Evolutionary conservation across 2,329 filamentous ascomycete genomes (phyloP).

Genomic region (Periconia macrospinosa): DNA sequence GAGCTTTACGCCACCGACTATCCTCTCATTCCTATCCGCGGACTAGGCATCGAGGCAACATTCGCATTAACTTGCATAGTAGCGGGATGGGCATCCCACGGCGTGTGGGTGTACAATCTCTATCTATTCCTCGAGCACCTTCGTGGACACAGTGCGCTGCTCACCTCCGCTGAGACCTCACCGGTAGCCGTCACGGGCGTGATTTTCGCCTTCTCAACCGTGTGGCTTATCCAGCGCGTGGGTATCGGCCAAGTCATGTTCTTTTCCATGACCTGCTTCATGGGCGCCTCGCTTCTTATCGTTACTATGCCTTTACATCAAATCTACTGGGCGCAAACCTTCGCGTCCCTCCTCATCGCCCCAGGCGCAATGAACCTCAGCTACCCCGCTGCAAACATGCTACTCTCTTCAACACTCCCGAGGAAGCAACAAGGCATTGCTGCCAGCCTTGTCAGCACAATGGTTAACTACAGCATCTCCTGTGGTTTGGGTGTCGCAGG

Average conservation of each 20-base stretch:
- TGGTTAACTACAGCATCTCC: constrained; percentile 70
- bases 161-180: constrained; percentile 23
- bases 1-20: constrained; percentile 48
- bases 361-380: constrained; percentile 43
- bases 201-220: constrained; percentile 27
- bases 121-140: constrained; percentile 30
- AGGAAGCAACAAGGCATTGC: constrained; percentile 55
- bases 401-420: constrained; percentile 37
- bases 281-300: constrained; percentile 39
- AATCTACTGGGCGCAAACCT: constrained; percentile 46
- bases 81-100: constrained; percentile 40
- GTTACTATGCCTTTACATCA: constrained; percentile 42
- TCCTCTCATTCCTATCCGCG: constrained; percentile 61
- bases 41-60: constrained; percentile 49
- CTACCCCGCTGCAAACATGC: constrained; percentile 43
- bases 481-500: constrained; percentile 68
- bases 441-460: constrained; percentile 62
- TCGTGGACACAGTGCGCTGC: constrained; percentile 24
- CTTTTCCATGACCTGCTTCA: constrained; percentile 30
- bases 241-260: constrained; percentile 28
- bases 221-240: constrained; percentile 26
- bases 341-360: constrained; percentile 31
- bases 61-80: constrained; percentile 60
- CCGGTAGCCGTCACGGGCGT: constrained; percentile 31
- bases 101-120: constrained; percentile 35